Evolutionary conservation across 2,329 filamentous ascomycete genomes (phyloP).

Genomic region (Sporothrix dimorphospora): DNA sequence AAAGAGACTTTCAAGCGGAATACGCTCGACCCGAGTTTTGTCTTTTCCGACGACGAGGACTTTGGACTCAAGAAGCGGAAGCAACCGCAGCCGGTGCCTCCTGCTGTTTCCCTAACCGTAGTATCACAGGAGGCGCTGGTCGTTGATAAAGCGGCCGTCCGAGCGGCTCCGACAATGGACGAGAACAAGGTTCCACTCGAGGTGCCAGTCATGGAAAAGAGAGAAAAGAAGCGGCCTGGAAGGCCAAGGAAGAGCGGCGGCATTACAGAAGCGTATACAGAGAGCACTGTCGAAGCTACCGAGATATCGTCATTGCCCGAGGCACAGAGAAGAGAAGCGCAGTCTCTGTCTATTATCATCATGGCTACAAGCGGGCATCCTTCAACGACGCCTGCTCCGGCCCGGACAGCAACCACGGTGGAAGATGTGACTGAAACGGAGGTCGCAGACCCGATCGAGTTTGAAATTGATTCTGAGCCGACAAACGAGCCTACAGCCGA

Average conservation of each 20-base stretch:
- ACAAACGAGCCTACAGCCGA: not conserved
- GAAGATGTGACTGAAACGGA: not conserved
- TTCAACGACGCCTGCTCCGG: not conserved
- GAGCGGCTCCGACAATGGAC: not conserved
- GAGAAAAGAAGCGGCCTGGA: not conserved
- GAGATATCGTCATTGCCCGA: not conserved
- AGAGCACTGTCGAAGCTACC: not conserved
- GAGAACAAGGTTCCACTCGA: not conserved
- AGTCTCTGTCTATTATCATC: not conserved
- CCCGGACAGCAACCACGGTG: not conserved
- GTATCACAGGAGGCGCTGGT: no score
- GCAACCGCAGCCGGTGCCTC: not conserved
- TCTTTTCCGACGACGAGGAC: conserved; percentile 46
- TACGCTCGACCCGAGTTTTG: conserved; percentile 36
- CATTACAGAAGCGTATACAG: no score
- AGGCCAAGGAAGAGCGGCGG: not conserved
- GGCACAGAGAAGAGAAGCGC: not conserved
- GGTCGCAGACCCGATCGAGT: not conserved
- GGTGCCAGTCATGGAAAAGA: not conserved
- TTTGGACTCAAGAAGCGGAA: conserved; percentile 17
- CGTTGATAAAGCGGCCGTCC: no score
- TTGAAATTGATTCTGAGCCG: not conserved
- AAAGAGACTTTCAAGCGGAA: conserved; percentile 33
- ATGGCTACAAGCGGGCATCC: not conserved
- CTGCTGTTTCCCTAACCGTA: no score